A percentile compares a stretch with the other conserved stretches of the same genome.
These are phyloP conservation scores for Galerina sulciceps DNA, from an alignment of 768 basidiomycete genomes.

Conservation along the genomic window DNA sequence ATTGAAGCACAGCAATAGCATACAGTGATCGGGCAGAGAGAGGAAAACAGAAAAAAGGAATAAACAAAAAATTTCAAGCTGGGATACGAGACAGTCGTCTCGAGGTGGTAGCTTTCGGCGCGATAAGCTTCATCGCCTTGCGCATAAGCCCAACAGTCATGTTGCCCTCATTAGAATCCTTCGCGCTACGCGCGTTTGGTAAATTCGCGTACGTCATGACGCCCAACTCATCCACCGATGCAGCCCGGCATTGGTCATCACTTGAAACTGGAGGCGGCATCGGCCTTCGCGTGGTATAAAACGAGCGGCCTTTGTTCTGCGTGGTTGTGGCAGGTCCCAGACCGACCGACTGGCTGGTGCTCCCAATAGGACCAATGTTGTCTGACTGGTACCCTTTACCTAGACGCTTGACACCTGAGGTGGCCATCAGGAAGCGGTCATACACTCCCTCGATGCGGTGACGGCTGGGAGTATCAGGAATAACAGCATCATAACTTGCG, in stretches of 20 bases:
- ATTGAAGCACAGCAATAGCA: not conserved
- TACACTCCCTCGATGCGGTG: constrained; percentile 76
- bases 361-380: constrained; percentile 45
- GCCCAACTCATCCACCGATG: constrained; percentile 72
- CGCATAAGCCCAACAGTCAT: constrained; percentile 61
- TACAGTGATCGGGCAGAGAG: not conserved
- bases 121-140: constrained; percentile 78
- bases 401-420: constrained; percentile 76
- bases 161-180: constrained; percentile 44
- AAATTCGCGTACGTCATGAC: constrained; percentile 43
- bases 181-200: constrained; percentile 10
- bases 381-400: constrained; percentile 86
- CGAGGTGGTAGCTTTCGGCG: constrained; percentile 60
- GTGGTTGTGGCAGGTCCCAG: constrained; percentile 21
- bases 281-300: constrained; percentile 51
- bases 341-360: constrained; percentile 27
- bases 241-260: constrained; percentile 51
- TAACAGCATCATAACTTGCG: constrained; percentile 32
- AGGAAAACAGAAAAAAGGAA: constrained; percentile 2
- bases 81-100: constrained; percentile 50
- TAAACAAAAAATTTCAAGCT: constrained; percentile 20
- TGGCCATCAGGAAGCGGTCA: constrained; percentile 83
- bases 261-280: constrained; percentile 80
- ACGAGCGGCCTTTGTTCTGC: constrained; percentile 45
- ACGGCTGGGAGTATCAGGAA: constrained; percentile 59